Evolutionary conservation across 1,284 basidiomycete species (phyloP), one percentile per base, ranked within the genome.

Genomic region (Rhodotorula glutinis): DNA sequence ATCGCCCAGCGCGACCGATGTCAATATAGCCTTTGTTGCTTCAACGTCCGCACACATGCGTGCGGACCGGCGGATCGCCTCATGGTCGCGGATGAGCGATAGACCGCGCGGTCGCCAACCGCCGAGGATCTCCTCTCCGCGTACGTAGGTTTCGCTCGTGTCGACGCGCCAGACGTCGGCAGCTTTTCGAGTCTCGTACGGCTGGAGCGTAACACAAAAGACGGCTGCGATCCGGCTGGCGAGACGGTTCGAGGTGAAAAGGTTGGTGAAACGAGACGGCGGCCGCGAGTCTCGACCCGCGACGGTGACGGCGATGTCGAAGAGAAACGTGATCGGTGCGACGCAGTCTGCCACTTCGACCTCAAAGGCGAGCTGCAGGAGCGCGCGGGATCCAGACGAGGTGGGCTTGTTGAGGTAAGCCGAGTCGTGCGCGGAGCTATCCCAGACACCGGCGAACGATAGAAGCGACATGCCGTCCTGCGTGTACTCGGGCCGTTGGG

Each of bases 131-230:
- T 97, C 92, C 77, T 98, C 92, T 3, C 94, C 93, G 30, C 88
- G 84, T 0, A 98, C 92, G 77, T 94, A 95, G 78, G 92, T 94
- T 77, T 90, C 88, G 23, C 89, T 87, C 1, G 95, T 98, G 80
- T 98, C 92, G 60, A 98, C 82, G 57, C 93, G 83, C 94, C 95
- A 98, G 17, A 98, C 83, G 69, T 98, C 94, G 76, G 86, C 86
- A 2, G 91, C 85, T 3, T 88, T 92, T 52, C 91, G 87, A 13
- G 91, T 94, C 70, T 92, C 80, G 5, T 91, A 90, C 17, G 95
- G 93, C 4, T 86, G 86, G 33, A 98, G 82, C 56, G 85, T 85
- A 47, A 98, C 84, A 40, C 63, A 47, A 29, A 72, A 73, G 49
- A 73, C 54, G 47, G 56, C 56, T 9, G 72, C 52, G 25, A 73